A percentile compares a stretch with the other conserved stretches of the same genome.
phyloP scores from a whole-genome alignment of 352 stramenopile genomes.

The Phytophthora idaei region DNA sequence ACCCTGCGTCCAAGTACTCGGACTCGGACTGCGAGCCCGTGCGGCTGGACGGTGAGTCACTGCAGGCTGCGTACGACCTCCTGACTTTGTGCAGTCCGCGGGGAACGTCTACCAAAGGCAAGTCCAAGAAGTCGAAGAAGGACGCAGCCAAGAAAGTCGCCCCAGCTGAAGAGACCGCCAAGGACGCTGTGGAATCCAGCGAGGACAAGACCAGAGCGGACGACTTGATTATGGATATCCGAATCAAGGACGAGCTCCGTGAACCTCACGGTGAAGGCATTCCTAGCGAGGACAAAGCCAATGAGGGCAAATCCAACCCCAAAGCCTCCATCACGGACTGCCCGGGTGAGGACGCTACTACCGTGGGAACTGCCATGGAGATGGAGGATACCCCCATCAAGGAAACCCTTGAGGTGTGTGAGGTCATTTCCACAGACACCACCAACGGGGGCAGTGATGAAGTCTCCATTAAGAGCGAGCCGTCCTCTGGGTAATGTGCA shows the following conservation, averaged over 20 bases:
- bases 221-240: background rate
- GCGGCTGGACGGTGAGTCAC: constrained; percentile 65
- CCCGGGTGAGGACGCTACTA: too few relatives aligned
- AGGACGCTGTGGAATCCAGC: background rate
- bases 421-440: too few relatives aligned
- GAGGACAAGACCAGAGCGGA: background rate
- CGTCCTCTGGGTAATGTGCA: constrained; percentile 11
- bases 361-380: background rate
- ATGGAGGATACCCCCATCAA: background rate
- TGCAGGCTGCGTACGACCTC: constrained; percentile 74
- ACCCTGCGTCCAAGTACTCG: constrained; percentile 21
- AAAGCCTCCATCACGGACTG: too few relatives aligned
- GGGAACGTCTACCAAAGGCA: constrained; percentile 15
- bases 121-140: constrained; percentile 9
- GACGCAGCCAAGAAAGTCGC: background rate
- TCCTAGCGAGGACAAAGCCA: background rate
- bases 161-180: background rate
- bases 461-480: constrained; percentile 9
- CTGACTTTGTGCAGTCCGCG: constrained; percentile 54
- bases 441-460: constrained; percentile 2
- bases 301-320: constrained; percentile 7
- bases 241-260: constrained; percentile 3
- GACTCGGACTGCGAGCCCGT: constrained; percentile 38
- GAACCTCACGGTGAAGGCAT: background rate
- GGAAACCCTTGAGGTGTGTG: background rate